Conservation (phyloP, 495 filamentous ascomycete genomes). For the Polyplosphaeria fusca region DNA sequence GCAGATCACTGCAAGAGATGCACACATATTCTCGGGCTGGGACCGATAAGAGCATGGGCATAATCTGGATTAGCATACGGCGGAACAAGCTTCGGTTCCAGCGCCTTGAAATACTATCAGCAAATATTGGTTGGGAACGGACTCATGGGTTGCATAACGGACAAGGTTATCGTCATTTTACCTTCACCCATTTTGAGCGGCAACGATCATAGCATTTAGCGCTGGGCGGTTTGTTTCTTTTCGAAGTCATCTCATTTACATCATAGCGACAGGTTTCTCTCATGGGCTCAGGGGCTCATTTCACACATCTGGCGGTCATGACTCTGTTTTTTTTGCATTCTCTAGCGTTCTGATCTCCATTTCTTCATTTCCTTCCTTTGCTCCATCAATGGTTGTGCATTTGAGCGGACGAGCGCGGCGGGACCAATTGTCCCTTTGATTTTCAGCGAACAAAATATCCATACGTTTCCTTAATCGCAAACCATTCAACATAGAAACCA, state of each 20-base stretch:
- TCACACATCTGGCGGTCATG: constrained; percentile 29
- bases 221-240: constrained; percentile 17
- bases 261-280: constrained; percentile 21
- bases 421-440: not conserved
- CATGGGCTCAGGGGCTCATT: constrained; percentile 9
- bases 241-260: constrained; percentile 15
- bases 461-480: constrained; percentile 8
- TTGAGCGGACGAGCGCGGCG: constrained; percentile 17
- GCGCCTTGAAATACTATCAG: not conserved
- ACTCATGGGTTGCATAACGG: constrained; percentile 22
- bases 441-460: constrained; percentile 12
- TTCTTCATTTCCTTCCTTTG: constrained; percentile 8
- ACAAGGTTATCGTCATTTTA: constrained; percentile 4
- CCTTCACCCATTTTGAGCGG: constrained; percentile 22
- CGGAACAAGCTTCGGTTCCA: constrained; percentile 5
- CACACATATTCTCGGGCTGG: constrained; percentile 24
- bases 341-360: constrained; percentile 2
- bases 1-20: constrained; percentile 2
- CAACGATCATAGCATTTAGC: constrained; percentile 36
- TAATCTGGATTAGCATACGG: constrained; percentile 22
- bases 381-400: constrained; percentile 12
- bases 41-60: constrained; percentile 31
- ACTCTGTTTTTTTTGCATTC: constrained; percentile 29
- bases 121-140: constrained; percentile 10
- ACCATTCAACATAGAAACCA: not conserved